Base-by-base conservation (phyloP, 2,329 filamentous ascomycete species). In the Monilinia aucupariae region DNA sequence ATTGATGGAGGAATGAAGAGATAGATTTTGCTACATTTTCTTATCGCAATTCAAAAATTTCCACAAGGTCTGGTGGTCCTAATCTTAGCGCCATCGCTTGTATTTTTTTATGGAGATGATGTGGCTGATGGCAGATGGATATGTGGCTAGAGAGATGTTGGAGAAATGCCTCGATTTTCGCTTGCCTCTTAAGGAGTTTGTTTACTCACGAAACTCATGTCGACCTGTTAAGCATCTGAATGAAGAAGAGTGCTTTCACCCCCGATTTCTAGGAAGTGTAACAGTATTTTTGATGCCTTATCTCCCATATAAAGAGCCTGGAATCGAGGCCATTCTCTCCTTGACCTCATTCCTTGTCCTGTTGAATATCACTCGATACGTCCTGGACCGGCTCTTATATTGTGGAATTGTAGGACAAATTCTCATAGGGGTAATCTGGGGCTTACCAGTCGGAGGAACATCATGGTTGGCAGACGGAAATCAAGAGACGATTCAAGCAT, bases 391-490 rank as follows among this genome's bases (percentile, higher is more conserved):
- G 17, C 67, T 83, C 0, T 70, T 90, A 0, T 90, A 87, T 72
- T 91, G 88, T 69, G 89, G 88, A 0, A 80, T 92, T 0, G 76
- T 92, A 8, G 89, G 88, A 0, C 87, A 92, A 69, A 80, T 92
- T 17, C 76, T 91, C 9, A 73, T 91, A 22, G 89, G 89, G 15
- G 81, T 91, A 10, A 81, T 85, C 10, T 92, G 83, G 82, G 89
- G 89, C 10, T 81, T 80, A 0, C 88, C 89, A 0, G 86, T 86
- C 0, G 82, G 79, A 1, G 87, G 86, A 1, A 82, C 78, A 3
- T 79, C 82, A 71, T 85, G 82, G 81, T 79, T 92, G 0, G 76
- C 78, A 0, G 25, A 63, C 0, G 76, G 80, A 4, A 74, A 78
- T 1, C 80, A 92, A 73, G 70, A 80, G 22, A 78, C 79, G 0